These are phyloP conservation scores for Lactifluus pinguis DNA, from an alignment of 768 basidiomycete species.

Conservation along the genomic window DNA sequence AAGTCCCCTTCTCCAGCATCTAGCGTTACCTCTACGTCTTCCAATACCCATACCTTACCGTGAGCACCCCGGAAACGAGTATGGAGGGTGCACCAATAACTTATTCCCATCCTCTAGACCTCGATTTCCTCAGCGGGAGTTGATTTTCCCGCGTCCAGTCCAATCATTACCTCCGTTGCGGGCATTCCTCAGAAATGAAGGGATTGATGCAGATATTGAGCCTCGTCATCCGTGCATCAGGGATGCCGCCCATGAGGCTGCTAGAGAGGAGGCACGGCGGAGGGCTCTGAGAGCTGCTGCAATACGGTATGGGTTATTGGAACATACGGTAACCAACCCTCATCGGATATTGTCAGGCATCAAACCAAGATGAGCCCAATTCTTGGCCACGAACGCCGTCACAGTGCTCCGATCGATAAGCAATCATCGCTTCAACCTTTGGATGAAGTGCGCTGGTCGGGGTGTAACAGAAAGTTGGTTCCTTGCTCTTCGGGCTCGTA, in stretches of 20 bases:
- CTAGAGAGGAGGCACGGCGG: slow-evolving; percentile 14
- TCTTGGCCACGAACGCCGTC: background rate
- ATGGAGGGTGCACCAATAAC: background rate
- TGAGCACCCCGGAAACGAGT: background rate
- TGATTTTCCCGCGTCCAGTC: slow-evolving; percentile 3
- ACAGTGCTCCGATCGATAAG: background rate
- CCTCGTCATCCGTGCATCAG: background rate
- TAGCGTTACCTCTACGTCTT: slow-evolving; percentile 12
- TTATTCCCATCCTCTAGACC: background rate
- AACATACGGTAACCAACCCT: background rate
- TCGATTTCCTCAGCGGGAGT: slow-evolving; percentile 6
- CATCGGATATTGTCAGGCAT: background rate
- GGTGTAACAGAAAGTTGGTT: slow-evolving; percentile 2
- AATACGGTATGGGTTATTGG: slow-evolving; percentile 9
- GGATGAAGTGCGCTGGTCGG: background rate
- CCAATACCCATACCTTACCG: background rate
- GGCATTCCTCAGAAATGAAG: slow-evolving; percentile 12
- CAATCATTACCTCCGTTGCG: slow-evolving; percentile 18
- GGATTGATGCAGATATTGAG: slow-evolving; percentile 10
- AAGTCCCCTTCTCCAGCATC: slow-evolving; percentile 11
- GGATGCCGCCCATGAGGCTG: slow-evolving; percentile 3
- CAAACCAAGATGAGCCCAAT: background rate
- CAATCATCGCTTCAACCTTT: background rate
- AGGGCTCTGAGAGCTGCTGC: slow-evolving; percentile 9
- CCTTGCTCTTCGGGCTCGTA: background rate